These are phyloP conservation scores for Spizellomyces punctatus DNA, from an alignment of 192 early-diverging fungal genomes.

Conservation along the genomic window DNA sequence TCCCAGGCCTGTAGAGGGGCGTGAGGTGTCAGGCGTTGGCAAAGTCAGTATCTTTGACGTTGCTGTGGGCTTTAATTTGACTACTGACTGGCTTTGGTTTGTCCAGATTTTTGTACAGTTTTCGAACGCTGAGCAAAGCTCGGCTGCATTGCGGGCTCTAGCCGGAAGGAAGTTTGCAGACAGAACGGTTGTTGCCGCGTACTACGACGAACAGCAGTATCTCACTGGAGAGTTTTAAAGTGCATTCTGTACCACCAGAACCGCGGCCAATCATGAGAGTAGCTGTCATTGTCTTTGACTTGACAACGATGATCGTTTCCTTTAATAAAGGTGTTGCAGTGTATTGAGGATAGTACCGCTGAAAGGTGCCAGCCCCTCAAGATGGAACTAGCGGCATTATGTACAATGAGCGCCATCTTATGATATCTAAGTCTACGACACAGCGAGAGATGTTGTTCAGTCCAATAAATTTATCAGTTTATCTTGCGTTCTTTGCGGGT, in stretches of 20 bases:
- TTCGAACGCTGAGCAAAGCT: constrained; percentile 57
- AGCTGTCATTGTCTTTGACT: no score
- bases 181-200: constrained; percentile 89
- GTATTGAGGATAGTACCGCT: no score
- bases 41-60: constrained; percentile 58
- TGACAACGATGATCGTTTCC: no score
- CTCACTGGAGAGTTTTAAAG: constrained; percentile 51
- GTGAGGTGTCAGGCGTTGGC: constrained; percentile 71
- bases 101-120: constrained; percentile 86
- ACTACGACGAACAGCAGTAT: constrained; percentile 76
- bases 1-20: constrained; percentile 69
- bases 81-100: not conserved
- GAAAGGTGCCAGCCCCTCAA: no score
- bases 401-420: no score
- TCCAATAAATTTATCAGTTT: not conserved
- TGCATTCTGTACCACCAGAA: no score
- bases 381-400: no score
- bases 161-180: constrained; percentile 94
- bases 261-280: no score
- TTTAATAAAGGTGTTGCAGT: no score
- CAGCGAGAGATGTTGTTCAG: no score
- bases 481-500: not conserved
- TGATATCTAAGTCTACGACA: no score
- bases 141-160: constrained; percentile 73
- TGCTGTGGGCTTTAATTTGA: not conserved